Base-by-base conservation (phyloP, 257 asterid species). In the Capsicum rhomboideum region DNA sequence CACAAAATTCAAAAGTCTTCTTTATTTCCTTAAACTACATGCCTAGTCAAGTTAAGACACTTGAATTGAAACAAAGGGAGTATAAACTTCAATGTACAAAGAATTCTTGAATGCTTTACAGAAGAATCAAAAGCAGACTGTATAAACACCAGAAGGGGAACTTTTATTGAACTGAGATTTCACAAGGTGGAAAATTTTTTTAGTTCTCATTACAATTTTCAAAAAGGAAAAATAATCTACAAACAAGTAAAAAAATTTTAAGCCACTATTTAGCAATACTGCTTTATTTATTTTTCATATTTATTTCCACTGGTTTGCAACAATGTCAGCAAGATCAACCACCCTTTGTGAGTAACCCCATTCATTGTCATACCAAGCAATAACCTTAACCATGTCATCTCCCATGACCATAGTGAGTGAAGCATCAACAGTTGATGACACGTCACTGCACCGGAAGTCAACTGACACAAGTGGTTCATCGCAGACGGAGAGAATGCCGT, bases 321-420 rank as follows among this genome's bases (percentile, higher is more conserved):
- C 97, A 89, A 96, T 96, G 92, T 94, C 92, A 79, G 99, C 99
- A 85, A 96, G 96, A 90, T 96, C 99, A 86, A 94, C 99, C 59
- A 94, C 99, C 92, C 99, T 94, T 91, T 96, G 99, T n/a, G 99
- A 96, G 93, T 96, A 96, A 8, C 98, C 99, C 98, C 99, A 96
- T 86, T 96, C 98, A 71, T 96, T 96, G 85, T 96, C 99, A 67
- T 94, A 96, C 99, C 99, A 96, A 14, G 99, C 99, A 54, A 96
- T 92, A 14, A 96, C 99, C 98, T 94, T 96, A 59, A 80, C 83
- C 98, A 94, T 96, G 87, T 96, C 99, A 77, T 96, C 98, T 87
- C 99, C 99, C 98, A 94, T 96, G 28, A 96, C 99, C 99, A 96
- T 94, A 1, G 99, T 96, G 63, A 96, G 83, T 0, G 99, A 94